Base-by-base conservation (phyloP, 2,329 filamentous ascomycete genomes). In the Madurella fahalii region DNA sequence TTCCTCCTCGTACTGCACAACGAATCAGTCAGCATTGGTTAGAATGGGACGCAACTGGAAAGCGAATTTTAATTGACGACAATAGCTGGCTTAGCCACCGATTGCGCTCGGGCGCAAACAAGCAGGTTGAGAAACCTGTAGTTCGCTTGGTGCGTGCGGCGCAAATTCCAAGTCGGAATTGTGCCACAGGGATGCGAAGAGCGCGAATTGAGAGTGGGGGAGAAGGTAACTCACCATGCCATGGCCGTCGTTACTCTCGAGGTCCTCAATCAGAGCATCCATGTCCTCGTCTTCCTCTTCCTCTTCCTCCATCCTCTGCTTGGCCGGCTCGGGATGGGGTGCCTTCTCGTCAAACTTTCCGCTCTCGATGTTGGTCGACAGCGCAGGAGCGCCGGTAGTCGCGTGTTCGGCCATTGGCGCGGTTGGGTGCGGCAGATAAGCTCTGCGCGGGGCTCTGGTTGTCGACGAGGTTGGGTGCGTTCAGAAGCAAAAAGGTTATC, bases 261-360 rank as follows among this genome's bases (percentile, higher is more conserved):
- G 85, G 66, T 94, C 90, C 71, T 91, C 87, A 63, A 95, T 95
- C 66, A 95, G 79, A 67, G 85, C 84, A 68, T 95, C 89, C 63
- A 95, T 90, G 69, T 93, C 87, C 74, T 90, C 87, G 65, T 90
- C 87, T 44, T 89, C 87, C 18, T 91, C 86, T 47, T 89, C 86
- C 5, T 85, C 84, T 31, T 80, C 81, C 42, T 72, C 74, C 18
- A 67, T 69, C 66, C 74, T 76, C 56, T 68, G 64, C 65, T 73
- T 72, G 57, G 70, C 67, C 54, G 72, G 65, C 61, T 40, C 54
- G 41, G 42, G 48, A 40, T 50, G 57, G 42, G 51, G 32, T 43
- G 58, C 72, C 77, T 86, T 86, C 76, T 87, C 84, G 70, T 84
- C 78, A 70, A 86, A 85, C 68, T 77, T 73, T 62, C 82, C 83